Percentiles rank a stretch among this genome's conserved stretches.
These are phyloP conservation scores for Penicillium sclerotiorum DNA, from an alignment of 2,329 filamentous ascomycete genomes.

Conservation along the genomic window DNA sequence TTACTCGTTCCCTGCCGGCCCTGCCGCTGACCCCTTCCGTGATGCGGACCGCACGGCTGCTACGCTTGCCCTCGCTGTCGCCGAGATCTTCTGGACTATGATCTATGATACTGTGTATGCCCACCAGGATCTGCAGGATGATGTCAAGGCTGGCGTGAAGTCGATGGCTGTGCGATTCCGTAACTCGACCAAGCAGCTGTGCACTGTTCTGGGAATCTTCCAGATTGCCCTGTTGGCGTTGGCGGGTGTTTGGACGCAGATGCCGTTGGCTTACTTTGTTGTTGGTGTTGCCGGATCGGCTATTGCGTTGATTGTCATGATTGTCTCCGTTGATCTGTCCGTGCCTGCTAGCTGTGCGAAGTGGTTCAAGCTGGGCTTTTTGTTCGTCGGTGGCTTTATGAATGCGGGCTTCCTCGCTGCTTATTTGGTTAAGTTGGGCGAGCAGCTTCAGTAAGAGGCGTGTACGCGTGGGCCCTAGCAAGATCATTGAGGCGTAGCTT, in stretches of 20 bases:
- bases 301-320: not conserved
- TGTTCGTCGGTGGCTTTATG: not conserved
- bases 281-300: not conserved
- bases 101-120: slow-evolving; percentile 4
- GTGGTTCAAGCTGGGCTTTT: not conserved
- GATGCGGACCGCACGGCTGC: too few relatives aligned
- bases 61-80: not conserved
- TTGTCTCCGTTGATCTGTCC: not conserved
- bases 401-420: not conserved
- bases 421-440: too few relatives aligned
- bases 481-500: too few relatives aligned
- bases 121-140: slow-evolving; percentile 1
- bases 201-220: not conserved
- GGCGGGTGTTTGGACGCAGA: not conserved
- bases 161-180: slow-evolving; percentile 1
- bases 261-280: not conserved
- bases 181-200: not conserved
- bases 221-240: not conserved
- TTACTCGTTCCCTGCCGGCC: not conserved
- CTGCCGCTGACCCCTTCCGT: too few relatives aligned
- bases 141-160: slow-evolving; percentile 2
- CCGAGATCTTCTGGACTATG: not conserved
- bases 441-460: too few relatives aligned
- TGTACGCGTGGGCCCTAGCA: too few relatives aligned
- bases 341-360: not conserved